Conservation (phyloP, 179 eudicot genomes). For the Spinacia oleracea region DNA sequence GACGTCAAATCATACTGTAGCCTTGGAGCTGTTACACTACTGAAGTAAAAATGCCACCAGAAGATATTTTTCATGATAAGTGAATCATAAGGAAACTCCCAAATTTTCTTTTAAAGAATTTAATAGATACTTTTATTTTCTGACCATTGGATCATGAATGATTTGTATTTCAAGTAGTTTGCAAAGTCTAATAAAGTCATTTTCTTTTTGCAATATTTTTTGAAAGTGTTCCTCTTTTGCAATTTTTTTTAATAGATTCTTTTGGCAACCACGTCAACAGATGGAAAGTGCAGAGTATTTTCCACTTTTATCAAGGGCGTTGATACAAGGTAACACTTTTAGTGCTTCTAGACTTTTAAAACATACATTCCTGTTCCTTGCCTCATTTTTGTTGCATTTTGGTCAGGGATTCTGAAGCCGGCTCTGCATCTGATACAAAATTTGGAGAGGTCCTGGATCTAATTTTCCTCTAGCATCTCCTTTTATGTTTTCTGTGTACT, state of each 20-base stretch:
- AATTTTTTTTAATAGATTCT: slow-evolving; percentile 46
- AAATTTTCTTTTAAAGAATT: not conserved
- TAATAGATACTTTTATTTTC: not conserved
- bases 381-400: slow-evolving; percentile 29
- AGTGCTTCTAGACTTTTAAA: slow-evolving; percentile 8
- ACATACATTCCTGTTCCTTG: slow-evolving; percentile 8
- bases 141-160: not conserved
- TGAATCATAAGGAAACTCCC: not conserved
- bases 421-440: slow-evolving; percentile 67
- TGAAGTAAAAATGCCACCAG: not conserved
- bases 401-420: slow-evolving; percentile 57
- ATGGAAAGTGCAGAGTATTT: slow-evolving; percentile 97
- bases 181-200: not conserved
- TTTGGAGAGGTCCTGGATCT: slow-evolving; percentile 84
- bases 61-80: not conserved
- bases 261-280: slow-evolving; percentile 96
- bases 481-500: not conserved
- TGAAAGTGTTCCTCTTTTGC: not conserved
- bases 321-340: slow-evolving; percentile 59
- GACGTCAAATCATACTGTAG: not conserved
- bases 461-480: not conserved
- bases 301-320: slow-evolving; percentile 98
- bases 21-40: not conserved
- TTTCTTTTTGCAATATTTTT: not conserved
- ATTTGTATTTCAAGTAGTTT: not conserved